Percentiles rank a stretch among this genome's conserved stretches.
phyloP scores from a whole-genome alignment of 805 yeast genomes.

The Cyberlindnera nakhonratchasimensis region DNA sequence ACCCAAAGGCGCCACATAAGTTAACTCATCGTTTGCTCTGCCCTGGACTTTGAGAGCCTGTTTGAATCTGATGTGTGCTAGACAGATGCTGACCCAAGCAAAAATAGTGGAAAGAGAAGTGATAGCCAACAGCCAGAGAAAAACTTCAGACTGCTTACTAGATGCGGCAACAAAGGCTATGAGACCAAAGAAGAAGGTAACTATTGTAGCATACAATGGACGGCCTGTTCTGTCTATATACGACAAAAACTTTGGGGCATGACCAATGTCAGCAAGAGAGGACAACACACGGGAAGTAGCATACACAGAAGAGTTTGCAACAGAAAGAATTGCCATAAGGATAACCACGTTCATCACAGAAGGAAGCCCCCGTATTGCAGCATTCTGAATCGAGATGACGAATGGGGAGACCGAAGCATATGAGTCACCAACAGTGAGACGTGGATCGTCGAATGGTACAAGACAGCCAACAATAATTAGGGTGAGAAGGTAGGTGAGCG shows the following conservation, averaged over 20 bases:
- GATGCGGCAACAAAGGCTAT: conserved; percentile 59
- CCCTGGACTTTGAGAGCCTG: conserved; percentile 63
- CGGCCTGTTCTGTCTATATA: conserved; percentile 67
- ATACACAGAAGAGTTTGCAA: conserved; percentile 69
- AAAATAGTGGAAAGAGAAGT: conserved; percentile 59
- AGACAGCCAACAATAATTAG: conserved; percentile 57
- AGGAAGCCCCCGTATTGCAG: conserved; percentile 63
- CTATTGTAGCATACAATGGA: conserved; percentile 54
- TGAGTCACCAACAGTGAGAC: conserved; percentile 44
- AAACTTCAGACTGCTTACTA: conserved; percentile 47
- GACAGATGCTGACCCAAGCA: conserved; percentile 60
- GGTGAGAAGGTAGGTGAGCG: conserved; percentile 60
- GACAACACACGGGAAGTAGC: conserved; percentile 65
- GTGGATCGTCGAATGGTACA: conserved; percentile 57
- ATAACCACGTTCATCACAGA: conserved; percentile 66
- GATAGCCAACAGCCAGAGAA: conserved; percentile 61
- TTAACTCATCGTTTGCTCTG: conserved; percentile 56
- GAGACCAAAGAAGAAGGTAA: conserved; percentile 52
- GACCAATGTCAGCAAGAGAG: conserved; percentile 60
- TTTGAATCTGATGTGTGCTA: conserved; percentile 61
- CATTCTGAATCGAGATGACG: conserved; percentile 63
- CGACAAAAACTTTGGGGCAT: conserved; percentile 53
- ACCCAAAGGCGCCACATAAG: conserved; percentile 66
- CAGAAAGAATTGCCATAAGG: conserved; percentile 62
- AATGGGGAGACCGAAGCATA: conserved; percentile 73